phyloP scores from a whole-genome alignment of 2,329 filamentous ascomycete genomes.

The Exophiala dermatitidis region DNA sequence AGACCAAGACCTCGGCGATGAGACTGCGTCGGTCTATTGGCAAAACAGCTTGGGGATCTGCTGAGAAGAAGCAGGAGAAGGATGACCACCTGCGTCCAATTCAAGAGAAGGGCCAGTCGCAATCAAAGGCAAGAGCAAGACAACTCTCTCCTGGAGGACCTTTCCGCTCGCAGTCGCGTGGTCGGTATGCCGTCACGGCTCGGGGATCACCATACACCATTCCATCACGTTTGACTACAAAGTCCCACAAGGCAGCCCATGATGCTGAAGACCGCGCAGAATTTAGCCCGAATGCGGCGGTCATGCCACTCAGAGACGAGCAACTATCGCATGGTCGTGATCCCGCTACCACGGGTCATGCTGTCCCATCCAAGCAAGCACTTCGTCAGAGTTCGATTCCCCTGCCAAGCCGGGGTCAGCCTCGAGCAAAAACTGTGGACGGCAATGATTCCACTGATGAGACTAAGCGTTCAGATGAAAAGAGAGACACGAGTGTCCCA shows the following conservation, averaged over 20 bases:
- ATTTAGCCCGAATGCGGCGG: neutral
- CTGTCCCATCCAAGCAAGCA: neutral
- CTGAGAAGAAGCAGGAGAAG: constrained; percentile 4
- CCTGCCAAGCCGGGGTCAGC: constrained; percentile 5
- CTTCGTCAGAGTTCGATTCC: constrained; percentile 18
- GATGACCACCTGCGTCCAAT: constrained; percentile 1
- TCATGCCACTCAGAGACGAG: neutral
- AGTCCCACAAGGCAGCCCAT: neutral
- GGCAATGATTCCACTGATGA: neutral
- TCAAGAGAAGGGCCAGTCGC: constrained; percentile 7
- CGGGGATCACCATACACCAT: constrained; percentile 22
- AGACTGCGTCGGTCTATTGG: constrained; percentile 10
- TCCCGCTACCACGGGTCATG: neutral
- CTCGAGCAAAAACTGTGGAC: neutral
- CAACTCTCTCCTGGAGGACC: constrained; percentile 6
- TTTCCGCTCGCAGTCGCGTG: constrained; percentile 13
- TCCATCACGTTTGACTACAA: constrained; percentile 1
- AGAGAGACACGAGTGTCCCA: neutral
- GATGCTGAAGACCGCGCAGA: neutral
- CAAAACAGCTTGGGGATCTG: constrained; percentile 8
- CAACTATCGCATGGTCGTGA: neutral
- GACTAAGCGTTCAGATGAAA: no score
- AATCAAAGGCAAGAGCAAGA: neutral
- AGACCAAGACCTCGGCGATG: constrained; percentile 19
- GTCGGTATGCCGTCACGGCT: constrained; percentile 17